A percentile compares a stretch with the other conserved stretches of the same genome.
These are phyloP conservation scores for Echinosphaeria canescens DNA, from an alignment of 2,329 filamentous ascomycete species.

Conservation along the genomic window DNA sequence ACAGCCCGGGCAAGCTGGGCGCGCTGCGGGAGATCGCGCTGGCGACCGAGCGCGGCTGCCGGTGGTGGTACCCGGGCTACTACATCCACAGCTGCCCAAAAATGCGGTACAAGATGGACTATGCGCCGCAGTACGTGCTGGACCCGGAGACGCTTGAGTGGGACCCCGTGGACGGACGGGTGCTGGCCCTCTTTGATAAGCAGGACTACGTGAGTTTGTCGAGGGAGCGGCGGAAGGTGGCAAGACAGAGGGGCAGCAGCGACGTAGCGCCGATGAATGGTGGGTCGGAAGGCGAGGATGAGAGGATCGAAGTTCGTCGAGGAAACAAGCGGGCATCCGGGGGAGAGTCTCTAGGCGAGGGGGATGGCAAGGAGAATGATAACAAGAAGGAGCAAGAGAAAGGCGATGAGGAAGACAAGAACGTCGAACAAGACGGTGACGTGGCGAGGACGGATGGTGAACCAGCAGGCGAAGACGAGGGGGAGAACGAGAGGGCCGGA, in stretches of 20 bases:
- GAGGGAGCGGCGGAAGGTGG: constrained; percentile 6
- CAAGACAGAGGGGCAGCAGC: too few species aligned
- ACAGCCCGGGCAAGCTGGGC: constrained; percentile 53
- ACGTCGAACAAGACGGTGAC: constrained; percentile 3
- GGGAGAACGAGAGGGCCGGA: too few species aligned
- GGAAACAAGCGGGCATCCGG: too few species aligned
- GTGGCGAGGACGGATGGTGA: too few species aligned
- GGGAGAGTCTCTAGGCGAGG: too few species aligned
- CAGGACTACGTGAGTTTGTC: constrained; percentile 32
- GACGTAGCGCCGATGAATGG: too few species aligned
- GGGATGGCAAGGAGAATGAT: too few species aligned
- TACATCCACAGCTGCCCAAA: constrained; percentile 68
- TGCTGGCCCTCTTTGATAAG: constrained; percentile 25
- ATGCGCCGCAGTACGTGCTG: constrained; percentile 50
- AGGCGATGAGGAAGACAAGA: constrained; percentile 8
- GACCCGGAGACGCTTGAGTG: constrained; percentile 44
- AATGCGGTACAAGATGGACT: constrained; percentile 74
- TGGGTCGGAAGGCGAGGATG: too few species aligned
- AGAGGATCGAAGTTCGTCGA: too few species aligned
- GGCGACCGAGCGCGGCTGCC: constrained; percentile 45
- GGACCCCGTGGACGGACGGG: constrained; percentile 31
- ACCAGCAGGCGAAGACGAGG: too few species aligned
- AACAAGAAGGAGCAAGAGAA: too few species aligned
- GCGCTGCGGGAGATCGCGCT: constrained; percentile 53
- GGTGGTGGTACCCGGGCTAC: constrained; percentile 62